These are phyloP conservation scores for Hemileccinum impolitum DNA, from an alignment of 768 basidiomycete genomes.

Conservation along the genomic window DNA sequence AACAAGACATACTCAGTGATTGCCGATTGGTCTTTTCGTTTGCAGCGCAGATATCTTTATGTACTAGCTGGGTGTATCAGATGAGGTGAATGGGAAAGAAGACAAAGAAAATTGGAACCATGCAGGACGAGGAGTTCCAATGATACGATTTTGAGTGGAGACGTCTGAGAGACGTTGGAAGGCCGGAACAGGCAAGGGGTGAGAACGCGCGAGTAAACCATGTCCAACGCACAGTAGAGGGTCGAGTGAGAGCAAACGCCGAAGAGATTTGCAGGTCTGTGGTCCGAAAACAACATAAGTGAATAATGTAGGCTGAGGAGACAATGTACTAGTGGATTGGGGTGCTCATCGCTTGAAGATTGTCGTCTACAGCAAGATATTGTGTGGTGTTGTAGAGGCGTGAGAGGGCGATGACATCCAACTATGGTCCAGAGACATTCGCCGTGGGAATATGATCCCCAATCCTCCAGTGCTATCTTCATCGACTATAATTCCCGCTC, in stretches of 20 bases:
- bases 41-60: constrained; percentile 62
- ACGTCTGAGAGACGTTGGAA: constrained; percentile 69
- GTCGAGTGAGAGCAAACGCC: constrained; percentile 60
- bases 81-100: constrained; percentile 26
- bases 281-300: neutral
- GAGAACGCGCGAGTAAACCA: constrained; percentile 59
- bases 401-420: too few species aligned
- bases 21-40: constrained; percentile 73
- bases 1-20: constrained; percentile 71
- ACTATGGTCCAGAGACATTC: too few species aligned
- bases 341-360: constrained; percentile 56
- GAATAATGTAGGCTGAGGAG: neutral
- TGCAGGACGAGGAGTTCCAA: constrained; percentile 58
- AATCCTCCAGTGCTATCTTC: too few species aligned
- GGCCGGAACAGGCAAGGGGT: constrained; percentile 64
- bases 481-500: too few species aligned
- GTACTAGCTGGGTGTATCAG: constrained; percentile 39
- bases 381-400: constrained; percentile 63
- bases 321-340: neutral
- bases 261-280: constrained; percentile 62
- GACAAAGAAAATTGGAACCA: constrained; percentile 27
- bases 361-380: constrained; percentile 56
- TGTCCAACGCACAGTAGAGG: constrained; percentile 64
- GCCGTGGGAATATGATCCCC: too few species aligned
- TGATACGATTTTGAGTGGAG: constrained; percentile 56